phyloP scores from a whole-genome alignment of 2,329 filamentous ascomycete genomes.

The Beauveria caledonica region DNA sequence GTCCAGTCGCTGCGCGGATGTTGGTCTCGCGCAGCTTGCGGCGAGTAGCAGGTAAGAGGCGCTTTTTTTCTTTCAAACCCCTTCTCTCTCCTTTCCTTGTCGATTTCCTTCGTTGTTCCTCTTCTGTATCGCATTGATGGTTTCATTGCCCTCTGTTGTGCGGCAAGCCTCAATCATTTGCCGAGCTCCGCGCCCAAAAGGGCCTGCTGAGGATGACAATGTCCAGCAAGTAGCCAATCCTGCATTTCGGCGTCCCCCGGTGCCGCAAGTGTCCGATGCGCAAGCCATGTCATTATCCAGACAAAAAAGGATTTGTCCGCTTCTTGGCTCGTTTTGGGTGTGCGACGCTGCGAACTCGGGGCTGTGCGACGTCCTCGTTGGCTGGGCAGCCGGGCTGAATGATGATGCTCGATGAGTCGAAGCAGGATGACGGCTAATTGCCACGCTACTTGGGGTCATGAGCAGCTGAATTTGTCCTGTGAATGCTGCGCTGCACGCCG shows the following conservation, averaged over 20 bases:
- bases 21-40: neutral
- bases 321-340: neutral
- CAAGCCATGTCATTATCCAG: neutral
- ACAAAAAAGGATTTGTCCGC: neutral
- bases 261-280: no score
- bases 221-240: no score
- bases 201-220: no score
- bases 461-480: neutral
- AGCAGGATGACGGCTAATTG: neutral
- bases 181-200: no score
- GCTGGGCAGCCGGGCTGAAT: neutral
- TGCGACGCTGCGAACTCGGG: neutral
- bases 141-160: no score
- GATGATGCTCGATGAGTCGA: slow-evolving; percentile 8
- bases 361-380: neutral
- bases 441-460: neutral
- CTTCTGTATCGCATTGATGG: neutral
- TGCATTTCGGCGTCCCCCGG: no score
- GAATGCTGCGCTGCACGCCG: neutral
- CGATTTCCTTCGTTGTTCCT: neutral
- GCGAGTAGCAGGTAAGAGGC: neutral
- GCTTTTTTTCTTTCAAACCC: neutral
- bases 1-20: neutral
- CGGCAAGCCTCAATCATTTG: no score
- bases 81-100: neutral